Conservation (phyloP, 257 asterid species). For the Schizonepeta tenuifolia region DNA sequence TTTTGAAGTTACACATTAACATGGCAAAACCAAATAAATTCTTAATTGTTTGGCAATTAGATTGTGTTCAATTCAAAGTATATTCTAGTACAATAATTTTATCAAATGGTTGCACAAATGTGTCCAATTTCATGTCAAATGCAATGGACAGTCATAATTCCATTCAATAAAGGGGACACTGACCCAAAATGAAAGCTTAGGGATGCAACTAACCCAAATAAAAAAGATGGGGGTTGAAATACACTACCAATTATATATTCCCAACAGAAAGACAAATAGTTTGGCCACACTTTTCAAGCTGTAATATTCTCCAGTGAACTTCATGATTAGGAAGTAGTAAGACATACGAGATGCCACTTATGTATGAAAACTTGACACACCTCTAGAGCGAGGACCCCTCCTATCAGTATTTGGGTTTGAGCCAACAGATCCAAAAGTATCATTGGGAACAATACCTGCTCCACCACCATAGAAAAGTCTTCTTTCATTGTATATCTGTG, state of each 20-base stretch:
- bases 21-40: neutral
- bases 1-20: neutral
- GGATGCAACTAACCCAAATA: neutral
- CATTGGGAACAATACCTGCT: constrained; percentile 76
- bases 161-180: neutral
- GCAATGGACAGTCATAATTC: neutral
- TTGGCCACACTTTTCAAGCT: neutral
- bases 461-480: constrained; percentile 93
- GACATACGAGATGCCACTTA: neutral
- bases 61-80: neutral
- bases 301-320: neutral
- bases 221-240: neutral
- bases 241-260: neutral
- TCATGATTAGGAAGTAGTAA: neutral
- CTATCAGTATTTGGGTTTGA: constrained; percentile 69
- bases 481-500: constrained; percentile 86
- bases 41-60: neutral
- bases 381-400: constrained; percentile 86
- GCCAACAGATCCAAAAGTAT: constrained; percentile 67
- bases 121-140: neutral
- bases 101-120: neutral
- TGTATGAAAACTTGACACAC: constrained; percentile 42
- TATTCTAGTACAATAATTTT: neutral
- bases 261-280: neutral
- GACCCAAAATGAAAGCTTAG: neutral